Evolutionary conservation across 139 green algal genomes (phyloP).

Genomic region (Coccomyxa sp.): DNA sequence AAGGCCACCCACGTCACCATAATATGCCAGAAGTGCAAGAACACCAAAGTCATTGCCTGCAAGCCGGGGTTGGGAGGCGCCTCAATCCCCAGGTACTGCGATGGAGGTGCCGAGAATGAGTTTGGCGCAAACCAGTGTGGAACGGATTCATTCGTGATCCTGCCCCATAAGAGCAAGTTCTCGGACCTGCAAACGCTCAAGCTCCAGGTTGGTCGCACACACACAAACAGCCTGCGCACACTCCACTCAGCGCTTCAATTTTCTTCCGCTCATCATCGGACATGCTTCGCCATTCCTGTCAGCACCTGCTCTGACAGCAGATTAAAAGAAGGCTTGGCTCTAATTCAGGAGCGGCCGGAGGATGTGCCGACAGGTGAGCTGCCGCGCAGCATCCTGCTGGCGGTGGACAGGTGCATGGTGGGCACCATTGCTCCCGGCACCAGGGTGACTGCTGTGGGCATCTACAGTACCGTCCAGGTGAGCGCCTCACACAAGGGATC

Average conservation of each 20-base stretch:
- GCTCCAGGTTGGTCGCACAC: conserved; percentile 57
- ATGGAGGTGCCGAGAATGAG: conserved; percentile 14
- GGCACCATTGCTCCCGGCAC: conserved; percentile 81
- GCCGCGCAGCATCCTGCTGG: conserved; percentile 76
- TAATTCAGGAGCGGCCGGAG: conserved; percentile 86
- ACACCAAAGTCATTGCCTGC: conserved; percentile 56
- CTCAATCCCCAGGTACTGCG: conserved; percentile 70
- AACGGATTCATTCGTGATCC: conserved; percentile 76
- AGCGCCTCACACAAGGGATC: not conserved
- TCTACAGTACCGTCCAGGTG: conserved; percentile 85
- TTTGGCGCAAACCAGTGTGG: conserved; percentile 50
- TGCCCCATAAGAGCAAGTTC: conserved; percentile 74
- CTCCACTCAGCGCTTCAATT: not conserved
- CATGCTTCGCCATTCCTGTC: no score
- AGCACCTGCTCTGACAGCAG: no score
- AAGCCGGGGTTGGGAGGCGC: conserved; percentile 80
- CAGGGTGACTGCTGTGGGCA: conserved; percentile 86
- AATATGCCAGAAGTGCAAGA: conserved; percentile 84
- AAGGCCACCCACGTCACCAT: conserved; percentile 91
- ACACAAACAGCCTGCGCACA: not conserved
- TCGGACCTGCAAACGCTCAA: conserved; percentile 98
- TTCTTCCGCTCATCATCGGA: no score
- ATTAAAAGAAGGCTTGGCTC: no score
- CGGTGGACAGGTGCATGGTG: conserved; percentile 82
- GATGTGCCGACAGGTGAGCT: conserved; percentile 94